These are phyloP conservation scores for Pyrenopolyporus hunteri DNA, from an alignment of 495 filamentous ascomycete genomes.

Conservation along the genomic window DNA sequence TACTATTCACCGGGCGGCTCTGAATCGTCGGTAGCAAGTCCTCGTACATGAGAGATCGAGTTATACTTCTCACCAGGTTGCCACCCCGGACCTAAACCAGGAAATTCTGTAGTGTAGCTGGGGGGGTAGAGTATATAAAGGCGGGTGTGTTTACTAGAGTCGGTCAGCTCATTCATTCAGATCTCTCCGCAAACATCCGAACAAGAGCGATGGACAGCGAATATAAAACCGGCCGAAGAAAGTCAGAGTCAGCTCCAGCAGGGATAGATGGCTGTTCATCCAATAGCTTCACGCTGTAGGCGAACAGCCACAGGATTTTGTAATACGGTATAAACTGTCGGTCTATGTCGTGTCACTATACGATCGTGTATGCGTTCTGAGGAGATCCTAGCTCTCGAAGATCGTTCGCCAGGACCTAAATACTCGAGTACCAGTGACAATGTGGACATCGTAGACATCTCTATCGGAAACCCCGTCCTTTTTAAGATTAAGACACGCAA, in stretches of 20 bases:
- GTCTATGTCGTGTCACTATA: slow-evolving; percentile 30
- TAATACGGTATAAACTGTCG: slow-evolving; percentile 13
- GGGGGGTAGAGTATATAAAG: too few species aligned
- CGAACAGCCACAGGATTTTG: slow-evolving; percentile 33
- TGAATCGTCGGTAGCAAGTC: too few species aligned
- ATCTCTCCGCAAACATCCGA: neutral
- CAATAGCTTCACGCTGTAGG: slow-evolving; percentile 38
- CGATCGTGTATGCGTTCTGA: slow-evolving; percentile 12
- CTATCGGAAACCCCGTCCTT: too few species aligned
- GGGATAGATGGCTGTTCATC: slow-evolving; percentile 9
- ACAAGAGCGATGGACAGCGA: neutral
- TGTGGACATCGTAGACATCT: too few species aligned
- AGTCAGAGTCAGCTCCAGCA: slow-evolving; percentile 13
- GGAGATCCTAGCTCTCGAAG: neutral
- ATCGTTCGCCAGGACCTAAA: neutral
- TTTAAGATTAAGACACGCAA: too few species aligned
- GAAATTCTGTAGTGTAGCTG: too few species aligned
- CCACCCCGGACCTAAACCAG: too few species aligned
- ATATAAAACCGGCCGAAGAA: slow-evolving; percentile 8
- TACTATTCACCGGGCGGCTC: too few species aligned
- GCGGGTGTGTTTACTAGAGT: neutral
- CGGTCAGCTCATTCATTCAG: neutral
- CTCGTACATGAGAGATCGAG: too few species aligned
- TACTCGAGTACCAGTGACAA: neutral
- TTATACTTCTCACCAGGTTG: too few species aligned